Evolutionary conservation across 495 filamentous ascomycete genomes (phyloP), one percentile per base, ranked within the genome.

Genomic region (Trichoderma virens): DNA sequence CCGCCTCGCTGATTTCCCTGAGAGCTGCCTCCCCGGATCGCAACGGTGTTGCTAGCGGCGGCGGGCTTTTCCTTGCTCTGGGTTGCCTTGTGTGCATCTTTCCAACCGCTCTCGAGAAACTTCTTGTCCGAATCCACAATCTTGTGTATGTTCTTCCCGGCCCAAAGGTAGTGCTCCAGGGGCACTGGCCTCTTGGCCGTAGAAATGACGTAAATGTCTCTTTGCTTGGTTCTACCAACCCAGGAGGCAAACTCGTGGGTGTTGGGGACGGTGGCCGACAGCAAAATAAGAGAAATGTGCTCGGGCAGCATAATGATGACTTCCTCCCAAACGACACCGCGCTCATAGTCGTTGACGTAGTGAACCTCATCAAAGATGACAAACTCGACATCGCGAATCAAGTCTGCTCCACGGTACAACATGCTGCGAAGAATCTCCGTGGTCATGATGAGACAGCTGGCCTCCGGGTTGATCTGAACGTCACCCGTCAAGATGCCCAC

Each of bases 291-390:
- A 2, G 95, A 94, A 56, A 98, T 91, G 77, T 98, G 94, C 70
- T 93, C 92, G 4, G 94, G 94, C 59, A 98, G 85, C 95, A 98
- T 98, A 71, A 98, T 98, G 71, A 98, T 98, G 66, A 98, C 94
- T 74, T 98, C 94, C 76, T 98, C 94, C 94, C 94, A 98, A 8
- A 98, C 94, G 0, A 98, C 94, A 67, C 94, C 94, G 72, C 94
- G 85, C 78, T 98, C 94, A n/a, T 86, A 82, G 70, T 98, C 94
- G 69, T 98, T 98, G 59, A 98, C 94, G 73, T 98, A 98, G 75
- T 98, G 94, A 4, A 98, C 94, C 73, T 98, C 94, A 70, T 98
- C 94, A 69, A 98, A 98, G 63, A 98, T 97, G 67, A 98, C 95
- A 74, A 96, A 98, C 68, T 98, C 94, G 34, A 98, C 95, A 73